phyloP scores from a whole-genome alignment of 2,329 filamentous ascomycete genomes.

The Leptographium galeiforme region DNA sequence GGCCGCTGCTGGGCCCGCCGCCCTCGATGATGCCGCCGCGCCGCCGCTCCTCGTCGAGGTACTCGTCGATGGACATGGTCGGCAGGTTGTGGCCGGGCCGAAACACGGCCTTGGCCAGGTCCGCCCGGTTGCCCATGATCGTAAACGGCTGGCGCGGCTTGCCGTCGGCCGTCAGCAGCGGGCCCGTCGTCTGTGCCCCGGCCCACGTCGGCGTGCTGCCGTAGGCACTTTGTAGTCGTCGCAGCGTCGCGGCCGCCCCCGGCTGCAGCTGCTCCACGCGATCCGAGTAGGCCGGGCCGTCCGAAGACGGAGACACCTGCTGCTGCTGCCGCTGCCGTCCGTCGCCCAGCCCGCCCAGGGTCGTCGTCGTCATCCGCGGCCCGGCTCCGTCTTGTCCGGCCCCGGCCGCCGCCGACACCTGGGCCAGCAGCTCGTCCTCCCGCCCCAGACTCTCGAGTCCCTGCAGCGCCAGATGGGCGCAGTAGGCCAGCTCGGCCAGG shows the following conservation, averaged over 20 bases:
- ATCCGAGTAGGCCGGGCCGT: conserved; percentile 47
- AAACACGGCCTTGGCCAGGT: conserved; percentile 71
- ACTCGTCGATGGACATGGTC: conserved; percentile 97
- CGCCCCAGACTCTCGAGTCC: conserved; percentile 75
- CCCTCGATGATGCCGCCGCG: conserved; percentile 85
- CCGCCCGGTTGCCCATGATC: conserved; percentile 61
- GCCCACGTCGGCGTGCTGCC: conserved; percentile 16
- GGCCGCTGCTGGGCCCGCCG: conserved; percentile 61
- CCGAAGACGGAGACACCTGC: too few species aligned
- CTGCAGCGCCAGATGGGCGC: conserved; percentile 70
- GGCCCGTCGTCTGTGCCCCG: conserved; percentile 30
- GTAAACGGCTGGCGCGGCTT: conserved; percentile 88
- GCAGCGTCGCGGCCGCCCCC: conserved; percentile 27
- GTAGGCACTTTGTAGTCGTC: conserved; percentile 32
- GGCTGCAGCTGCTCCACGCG: conserved; percentile 45
- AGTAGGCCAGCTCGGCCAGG: conserved; percentile 59
- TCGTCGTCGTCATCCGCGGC: neutral
- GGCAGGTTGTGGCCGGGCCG: conserved; percentile 82
- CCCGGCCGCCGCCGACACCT: conserved; percentile 45
- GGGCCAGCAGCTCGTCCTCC: conserved; percentile 69
- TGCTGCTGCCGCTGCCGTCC: conserved; percentile 13
- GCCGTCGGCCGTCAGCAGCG: conserved; percentile 63
- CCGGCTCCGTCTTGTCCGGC: conserved; percentile 44
- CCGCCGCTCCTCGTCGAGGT: conserved; percentile 77
- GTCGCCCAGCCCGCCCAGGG: conserved; percentile 25